Conservation (phyloP, 352 stramenopile species). For the Phytophthora cactorum region DNA sequence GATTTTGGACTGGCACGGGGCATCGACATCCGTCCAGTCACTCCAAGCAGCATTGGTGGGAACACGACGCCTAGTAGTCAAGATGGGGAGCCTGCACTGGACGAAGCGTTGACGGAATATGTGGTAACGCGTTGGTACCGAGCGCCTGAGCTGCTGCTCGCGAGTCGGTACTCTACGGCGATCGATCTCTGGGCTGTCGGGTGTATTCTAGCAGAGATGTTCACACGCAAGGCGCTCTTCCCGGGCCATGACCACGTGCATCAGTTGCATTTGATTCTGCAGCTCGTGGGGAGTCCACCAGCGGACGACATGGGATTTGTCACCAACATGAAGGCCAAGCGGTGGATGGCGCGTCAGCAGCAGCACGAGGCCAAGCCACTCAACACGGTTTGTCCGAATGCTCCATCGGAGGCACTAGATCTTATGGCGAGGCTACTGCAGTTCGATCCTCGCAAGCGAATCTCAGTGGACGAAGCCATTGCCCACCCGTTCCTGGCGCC, state of each 20-base stretch:
- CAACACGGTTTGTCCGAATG: conserved; percentile 56
- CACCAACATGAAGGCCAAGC: conserved; percentile 84
- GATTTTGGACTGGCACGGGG: conserved; percentile 90
- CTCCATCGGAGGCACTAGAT: conserved; percentile 74
- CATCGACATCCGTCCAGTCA: conserved; percentile 50
- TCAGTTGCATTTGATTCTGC: conserved; percentile 90
- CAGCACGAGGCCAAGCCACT: conserved; percentile 62
- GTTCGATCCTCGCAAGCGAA: conserved; percentile 89
- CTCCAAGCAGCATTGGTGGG: conserved; percentile 32
- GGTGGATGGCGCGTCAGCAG: conserved; percentile 82
- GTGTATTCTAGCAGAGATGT: conserved; percentile 99
- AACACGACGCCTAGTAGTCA: conserved; percentile 37
- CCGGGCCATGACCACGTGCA: conserved; percentile 87
- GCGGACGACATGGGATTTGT: conserved; percentile 79
- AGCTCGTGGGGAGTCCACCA: conserved; percentile 70
- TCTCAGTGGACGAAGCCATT: conserved; percentile 77
- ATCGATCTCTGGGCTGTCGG: conserved; percentile 97
- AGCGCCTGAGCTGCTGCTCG: conserved; percentile 93
- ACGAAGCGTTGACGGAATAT: conserved; percentile 88
- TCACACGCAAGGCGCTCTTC: conserved; percentile 86
- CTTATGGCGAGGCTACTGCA: conserved; percentile 86
- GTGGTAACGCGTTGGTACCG: conserved; percentile 95
- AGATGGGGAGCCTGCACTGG: conserved; percentile 45
- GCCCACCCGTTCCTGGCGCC: conserved; percentile 77
- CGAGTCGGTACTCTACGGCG: conserved; percentile 94